Conservation (phyloP, 2,329 filamentous ascomycete genomes). For the Sordariomycetes sp. region DNA sequence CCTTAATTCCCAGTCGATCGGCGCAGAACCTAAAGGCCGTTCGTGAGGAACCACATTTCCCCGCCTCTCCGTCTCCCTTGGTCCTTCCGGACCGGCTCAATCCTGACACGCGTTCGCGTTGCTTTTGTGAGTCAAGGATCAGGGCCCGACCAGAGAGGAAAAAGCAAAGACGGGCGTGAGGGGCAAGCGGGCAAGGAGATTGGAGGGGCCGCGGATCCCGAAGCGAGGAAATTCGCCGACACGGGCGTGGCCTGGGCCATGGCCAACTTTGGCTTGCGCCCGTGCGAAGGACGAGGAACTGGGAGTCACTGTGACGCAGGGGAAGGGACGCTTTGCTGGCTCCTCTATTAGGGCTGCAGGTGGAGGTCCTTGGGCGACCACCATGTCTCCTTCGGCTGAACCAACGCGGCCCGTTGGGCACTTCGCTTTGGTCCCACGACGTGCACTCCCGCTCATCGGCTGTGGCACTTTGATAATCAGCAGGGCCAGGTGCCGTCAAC, state of each 20-base stretch:
- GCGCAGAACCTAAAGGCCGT: background rate
- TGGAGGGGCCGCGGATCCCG: no score
- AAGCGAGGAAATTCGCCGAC: background rate
- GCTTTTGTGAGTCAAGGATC: background rate
- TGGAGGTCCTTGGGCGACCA: background rate
- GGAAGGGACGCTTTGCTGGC: background rate
- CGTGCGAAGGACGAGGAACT: background rate
- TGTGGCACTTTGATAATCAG: background rate
- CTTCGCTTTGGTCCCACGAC: background rate
- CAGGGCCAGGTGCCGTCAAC: background rate
- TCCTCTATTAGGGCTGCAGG: background rate
- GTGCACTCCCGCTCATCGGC: background rate
- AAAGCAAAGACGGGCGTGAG: background rate
- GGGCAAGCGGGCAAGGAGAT: background rate
- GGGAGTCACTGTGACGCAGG: background rate
- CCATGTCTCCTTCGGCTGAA: background rate
- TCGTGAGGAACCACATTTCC: background rate
- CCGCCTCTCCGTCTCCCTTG: background rate
- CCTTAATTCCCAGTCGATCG: background rate
- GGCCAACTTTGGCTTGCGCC: background rate
- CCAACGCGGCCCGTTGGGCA: background rate
- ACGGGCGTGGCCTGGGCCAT: background rate
- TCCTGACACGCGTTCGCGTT: background rate
- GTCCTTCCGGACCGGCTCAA: background rate
- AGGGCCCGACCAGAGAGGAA: background rate